Evolutionary conservation across 2,329 filamentous ascomycete genomes (phyloP), one percentile per base, ranked within the genome.

Genomic region (Cladosporium sp.): DNA sequence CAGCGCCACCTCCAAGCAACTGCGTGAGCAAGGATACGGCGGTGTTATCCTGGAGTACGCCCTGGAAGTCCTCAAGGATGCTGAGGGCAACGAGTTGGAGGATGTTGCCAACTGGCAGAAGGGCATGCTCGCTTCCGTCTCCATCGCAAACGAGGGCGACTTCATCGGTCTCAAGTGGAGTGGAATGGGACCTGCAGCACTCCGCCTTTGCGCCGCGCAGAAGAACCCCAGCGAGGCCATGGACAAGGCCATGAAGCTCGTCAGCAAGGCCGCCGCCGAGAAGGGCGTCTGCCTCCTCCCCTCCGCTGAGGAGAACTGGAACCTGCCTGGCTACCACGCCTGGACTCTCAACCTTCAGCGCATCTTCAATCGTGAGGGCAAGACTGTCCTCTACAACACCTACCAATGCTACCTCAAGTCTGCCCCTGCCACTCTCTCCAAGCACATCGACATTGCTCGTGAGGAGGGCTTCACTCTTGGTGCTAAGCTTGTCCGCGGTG

Each of bases 31-130:
- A 53, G 93, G 93, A 1, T 96, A 92, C 75, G 86, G 86, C 26
- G 93, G 93, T 14, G 91, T 96, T 6, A 92, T 97, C 64, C 83
- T 97, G 56, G 89, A 91, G 59, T 96, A 96, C 73, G 92, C 92
- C 2, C 86, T 85, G 69, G 93, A 97, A 77, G 90, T 95, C 0
- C 89, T 96, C 60, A 73, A 71, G 61, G 75, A 75, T 57, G 85
- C 88, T 34, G 77, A 81, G 5, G 82, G 88, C 58, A 79, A 79
- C n/a, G 78, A 83, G 3, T 81, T 81, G 0, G 81, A 82, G 56
- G 90, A 93, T 75, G 86, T 94, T 39, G 80, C 80, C 16, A 84
- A 86, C 1, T 97, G 93, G 93, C 83, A 83, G 54, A 81, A 87
- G 46, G 92, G 92, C 1, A 93, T 91, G 16, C 75, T 95, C 63